A percentile compares a stretch with the other conserved stretches of the same genome.
Evolutionary conservation across 257 asterid genomes (phyloP).

Genomic region (Scutellaria barbata): DNA sequence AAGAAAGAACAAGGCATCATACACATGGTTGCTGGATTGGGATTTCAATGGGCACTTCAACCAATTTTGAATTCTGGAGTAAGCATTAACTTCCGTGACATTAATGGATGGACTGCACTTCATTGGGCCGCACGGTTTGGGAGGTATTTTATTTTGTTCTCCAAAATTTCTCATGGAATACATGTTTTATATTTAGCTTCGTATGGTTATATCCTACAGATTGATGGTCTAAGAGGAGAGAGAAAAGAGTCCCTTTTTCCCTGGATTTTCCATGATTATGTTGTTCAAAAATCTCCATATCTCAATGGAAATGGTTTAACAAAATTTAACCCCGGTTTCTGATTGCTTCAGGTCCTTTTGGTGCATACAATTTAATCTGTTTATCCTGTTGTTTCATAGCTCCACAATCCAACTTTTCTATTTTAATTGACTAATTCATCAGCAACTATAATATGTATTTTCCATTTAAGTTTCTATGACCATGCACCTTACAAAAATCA

Average conservation of each 20-base stretch:
- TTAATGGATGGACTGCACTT: constrained; percentile 95
- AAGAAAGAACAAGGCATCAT: constrained; percentile 93
- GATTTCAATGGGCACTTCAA: constrained; percentile 95
- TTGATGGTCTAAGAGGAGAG: constrained; percentile 21
- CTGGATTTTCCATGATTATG: neutral
- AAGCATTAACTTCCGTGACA: constrained; percentile 80
- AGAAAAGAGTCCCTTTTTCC: neutral
- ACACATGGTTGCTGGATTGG: constrained; percentile 91
- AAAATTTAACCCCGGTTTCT: constrained; percentile 2
- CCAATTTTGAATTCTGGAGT: constrained; percentile 81
- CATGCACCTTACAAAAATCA: constrained; percentile 9
- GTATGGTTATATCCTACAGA: neutral
- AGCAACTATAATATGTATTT: neutral
- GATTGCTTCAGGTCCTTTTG: constrained; percentile 22
- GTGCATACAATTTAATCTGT: neutral
- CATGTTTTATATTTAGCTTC: neutral
- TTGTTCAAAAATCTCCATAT: neutral
- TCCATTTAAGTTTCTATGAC: neutral
- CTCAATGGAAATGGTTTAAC: neutral
- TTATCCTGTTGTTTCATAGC: neutral
- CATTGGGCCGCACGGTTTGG: constrained; percentile 99
- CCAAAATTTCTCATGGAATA: neutral
- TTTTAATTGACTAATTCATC: neutral
- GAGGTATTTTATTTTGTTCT: constrained; percentile 55
- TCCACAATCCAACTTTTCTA: neutral